phyloP scores from a whole-genome alignment of 805 yeast genomes.

The Tetrapisispora fleetii region DNA sequence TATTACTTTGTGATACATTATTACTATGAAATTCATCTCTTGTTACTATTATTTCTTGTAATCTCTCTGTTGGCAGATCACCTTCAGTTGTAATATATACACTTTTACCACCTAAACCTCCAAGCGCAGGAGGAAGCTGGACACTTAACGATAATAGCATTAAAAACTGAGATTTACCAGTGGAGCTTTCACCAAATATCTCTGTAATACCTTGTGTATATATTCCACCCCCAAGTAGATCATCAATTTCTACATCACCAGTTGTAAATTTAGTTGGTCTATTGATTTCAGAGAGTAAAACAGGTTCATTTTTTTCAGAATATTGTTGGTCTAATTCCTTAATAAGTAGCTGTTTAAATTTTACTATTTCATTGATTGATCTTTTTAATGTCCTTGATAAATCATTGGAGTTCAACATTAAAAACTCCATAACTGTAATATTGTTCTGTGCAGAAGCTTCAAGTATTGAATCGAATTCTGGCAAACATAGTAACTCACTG shows the following conservation, averaged over 20 bases:
- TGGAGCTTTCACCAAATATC: conserved; percentile 72
- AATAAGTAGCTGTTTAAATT: conserved; percentile 16
- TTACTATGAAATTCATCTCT: conserved; percentile 25
- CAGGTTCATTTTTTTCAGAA: conserved; percentile 4
- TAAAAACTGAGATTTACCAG: conserved; percentile 77
- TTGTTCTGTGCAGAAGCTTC: conserved; percentile 22
- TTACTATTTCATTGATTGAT: conserved; percentile 27
- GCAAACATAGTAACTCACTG: conserved; percentile 29
- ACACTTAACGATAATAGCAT: conserved; percentile 55
- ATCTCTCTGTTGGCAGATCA: conserved; percentile 53
- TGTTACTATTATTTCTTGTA: conserved; percentile 39
- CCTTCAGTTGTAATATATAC: conserved; percentile 78
- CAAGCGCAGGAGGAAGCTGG: conserved; percentile 38
- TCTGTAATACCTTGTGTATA: conserved; percentile 53
- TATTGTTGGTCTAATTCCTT: conserved; percentile 12
- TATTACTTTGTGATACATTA: conserved; percentile 32
- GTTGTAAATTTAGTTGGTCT: conserved; percentile 33
- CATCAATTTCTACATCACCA: conserved; percentile 44
- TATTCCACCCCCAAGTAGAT: conserved; percentile 46
- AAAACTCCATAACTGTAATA: conserved; percentile 34
- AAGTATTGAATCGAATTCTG: conserved; percentile 24
- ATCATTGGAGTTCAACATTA: conserved; percentile 30
- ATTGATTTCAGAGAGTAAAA: neutral
- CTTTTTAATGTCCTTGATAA: conserved; percentile 28
- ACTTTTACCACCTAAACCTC: conserved; percentile 43